phyloP scores from a whole-genome alignment of 768 basidiomycete species.

The Gloeophyllum trabeum region DNA sequence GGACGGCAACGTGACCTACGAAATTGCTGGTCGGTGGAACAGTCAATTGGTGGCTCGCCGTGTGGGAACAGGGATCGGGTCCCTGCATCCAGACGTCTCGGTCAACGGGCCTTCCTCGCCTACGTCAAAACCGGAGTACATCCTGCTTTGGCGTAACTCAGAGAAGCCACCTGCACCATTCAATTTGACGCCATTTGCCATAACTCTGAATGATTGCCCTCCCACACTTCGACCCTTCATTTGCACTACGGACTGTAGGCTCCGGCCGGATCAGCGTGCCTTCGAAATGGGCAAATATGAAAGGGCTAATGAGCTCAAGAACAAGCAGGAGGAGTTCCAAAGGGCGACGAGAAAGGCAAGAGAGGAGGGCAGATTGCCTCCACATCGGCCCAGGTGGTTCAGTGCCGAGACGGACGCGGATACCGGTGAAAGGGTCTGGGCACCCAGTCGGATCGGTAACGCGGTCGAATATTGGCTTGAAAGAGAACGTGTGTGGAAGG shows the following conservation, averaged over 20 bases:
- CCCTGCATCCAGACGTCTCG: conserved; percentile 62
- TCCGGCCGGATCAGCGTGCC: conserved; percentile 89
- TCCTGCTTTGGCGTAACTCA: conserved; percentile 90
- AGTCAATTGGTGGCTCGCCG: conserved; percentile 84
- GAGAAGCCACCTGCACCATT: conserved; percentile 77
- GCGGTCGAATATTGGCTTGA: conserved; percentile 78
- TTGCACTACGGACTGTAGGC: conserved; percentile 84
- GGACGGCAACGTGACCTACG: conserved; percentile 57
- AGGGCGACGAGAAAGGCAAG: conserved; percentile 54
- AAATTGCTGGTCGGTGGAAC: conserved; percentile 94
- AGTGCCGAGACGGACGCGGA: conserved; percentile 72
- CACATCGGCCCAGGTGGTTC: conserved; percentile 86
- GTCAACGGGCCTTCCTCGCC: conserved; percentile 34
- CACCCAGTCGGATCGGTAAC: conserved; percentile 41
- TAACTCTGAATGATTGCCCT: conserved; percentile 86
- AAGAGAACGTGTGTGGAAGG: conserved; percentile 51
- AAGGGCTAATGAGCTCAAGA: conserved; percentile 71
- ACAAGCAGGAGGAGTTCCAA: conserved; percentile 77
- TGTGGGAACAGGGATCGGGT: conserved; percentile 41
- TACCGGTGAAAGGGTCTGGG: conserved; percentile 85
- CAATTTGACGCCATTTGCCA: conserved; percentile 91
- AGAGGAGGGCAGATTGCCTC: conserved; percentile 61
- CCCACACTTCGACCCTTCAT: conserved; percentile 60
- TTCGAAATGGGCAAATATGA: conserved; percentile 88
- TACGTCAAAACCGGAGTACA: conserved; percentile 52